Percentiles rank a stretch among this genome's conserved stretches.
Conservation (phyloP, 352 stramenopile species). For the Pythium phragmiticola region DNA sequence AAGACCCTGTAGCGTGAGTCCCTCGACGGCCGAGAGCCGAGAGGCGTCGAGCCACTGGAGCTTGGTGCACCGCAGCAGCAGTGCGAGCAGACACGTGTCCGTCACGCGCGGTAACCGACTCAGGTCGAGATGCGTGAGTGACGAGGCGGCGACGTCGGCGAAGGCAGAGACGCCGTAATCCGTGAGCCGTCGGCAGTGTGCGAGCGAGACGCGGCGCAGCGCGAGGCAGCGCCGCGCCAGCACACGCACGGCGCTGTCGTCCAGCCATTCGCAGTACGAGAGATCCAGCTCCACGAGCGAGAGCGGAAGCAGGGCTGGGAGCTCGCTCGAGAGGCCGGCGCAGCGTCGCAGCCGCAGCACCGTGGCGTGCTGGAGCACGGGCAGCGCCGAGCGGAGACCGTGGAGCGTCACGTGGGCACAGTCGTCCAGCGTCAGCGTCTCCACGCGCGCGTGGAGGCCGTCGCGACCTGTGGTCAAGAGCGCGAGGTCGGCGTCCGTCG, state of each 20-base stretch:
- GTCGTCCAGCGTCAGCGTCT: slow-evolving; percentile 28
- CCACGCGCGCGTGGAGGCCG: slow-evolving; percentile 26
- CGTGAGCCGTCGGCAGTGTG: slow-evolving; percentile 54
- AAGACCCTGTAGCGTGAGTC: slow-evolving; percentile 55
- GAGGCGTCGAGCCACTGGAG: slow-evolving; percentile 21
- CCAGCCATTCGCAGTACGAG: slow-evolving; percentile 68
- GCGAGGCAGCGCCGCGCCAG: slow-evolving; percentile 38
- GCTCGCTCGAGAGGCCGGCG: slow-evolving; percentile 16
- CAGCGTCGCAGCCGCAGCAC: slow-evolving; percentile 29
- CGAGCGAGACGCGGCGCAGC: slow-evolving; percentile 37
- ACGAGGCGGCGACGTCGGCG: slow-evolving; percentile 31
- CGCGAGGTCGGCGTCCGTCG: slow-evolving; percentile 39
- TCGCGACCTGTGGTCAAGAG: slow-evolving; percentile 27
- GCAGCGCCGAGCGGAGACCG: slow-evolving; percentile 11
- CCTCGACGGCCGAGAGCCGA: slow-evolving; percentile 51
- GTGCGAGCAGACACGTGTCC: slow-evolving; percentile 53
- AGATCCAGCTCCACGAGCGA: slow-evolving; percentile 49
- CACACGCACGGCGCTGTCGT: slow-evolving; percentile 46
- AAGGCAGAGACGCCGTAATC: slow-evolving; percentile 71
- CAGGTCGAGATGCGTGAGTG: slow-evolving; percentile 51
- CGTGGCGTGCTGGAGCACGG: slow-evolving; percentile 12
- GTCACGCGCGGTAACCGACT: slow-evolving; percentile 54
- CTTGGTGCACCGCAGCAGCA: slow-evolving; percentile 49
- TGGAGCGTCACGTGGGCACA: slow-evolving; percentile 26
- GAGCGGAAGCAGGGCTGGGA: slow-evolving; percentile 20